Evolutionary conservation across 441 rosid genomes (phyloP).

Genomic region (Breynia disticha): DNA sequence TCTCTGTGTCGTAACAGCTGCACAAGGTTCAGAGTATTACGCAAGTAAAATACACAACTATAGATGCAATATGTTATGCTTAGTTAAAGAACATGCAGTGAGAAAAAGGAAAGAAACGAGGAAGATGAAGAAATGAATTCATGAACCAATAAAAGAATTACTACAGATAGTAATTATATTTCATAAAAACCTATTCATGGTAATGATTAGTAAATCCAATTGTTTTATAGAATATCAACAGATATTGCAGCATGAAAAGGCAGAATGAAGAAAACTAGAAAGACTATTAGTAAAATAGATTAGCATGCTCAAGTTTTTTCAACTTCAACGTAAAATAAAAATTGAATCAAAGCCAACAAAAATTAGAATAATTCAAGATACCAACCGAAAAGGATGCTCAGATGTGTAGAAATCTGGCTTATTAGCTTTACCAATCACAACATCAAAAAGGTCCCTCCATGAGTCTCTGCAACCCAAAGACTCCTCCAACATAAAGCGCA

Average conservation of each 20-base stretch:
- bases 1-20: conserved; percentile 88
- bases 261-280: no score
- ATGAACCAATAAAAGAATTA: no score
- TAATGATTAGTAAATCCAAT: no score
- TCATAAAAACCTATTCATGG: no score
- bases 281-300: no score
- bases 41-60: not conserved
- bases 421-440: conserved; percentile 93
- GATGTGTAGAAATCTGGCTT: conserved; percentile 95
- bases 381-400: conserved; percentile 95
- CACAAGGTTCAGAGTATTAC: conserved; percentile 10
- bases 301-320: no score
- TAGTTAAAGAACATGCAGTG: not conserved
- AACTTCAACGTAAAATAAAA: no score
- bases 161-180: no score
- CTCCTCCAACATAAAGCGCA: conserved; percentile 90
- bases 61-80: conserved; percentile 1
- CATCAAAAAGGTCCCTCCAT: conserved; percentile 96
- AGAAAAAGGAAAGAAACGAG: not conserved
- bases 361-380: conserved; percentile 6
- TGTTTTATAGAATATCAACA: no score
- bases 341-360: no score
- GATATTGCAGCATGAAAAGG: no score
- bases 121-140: no score
- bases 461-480: conserved; percentile 52